Conservation (phyloP, 192 early-diverging fungal species). For the Cladochytrium replicatum region DNA sequence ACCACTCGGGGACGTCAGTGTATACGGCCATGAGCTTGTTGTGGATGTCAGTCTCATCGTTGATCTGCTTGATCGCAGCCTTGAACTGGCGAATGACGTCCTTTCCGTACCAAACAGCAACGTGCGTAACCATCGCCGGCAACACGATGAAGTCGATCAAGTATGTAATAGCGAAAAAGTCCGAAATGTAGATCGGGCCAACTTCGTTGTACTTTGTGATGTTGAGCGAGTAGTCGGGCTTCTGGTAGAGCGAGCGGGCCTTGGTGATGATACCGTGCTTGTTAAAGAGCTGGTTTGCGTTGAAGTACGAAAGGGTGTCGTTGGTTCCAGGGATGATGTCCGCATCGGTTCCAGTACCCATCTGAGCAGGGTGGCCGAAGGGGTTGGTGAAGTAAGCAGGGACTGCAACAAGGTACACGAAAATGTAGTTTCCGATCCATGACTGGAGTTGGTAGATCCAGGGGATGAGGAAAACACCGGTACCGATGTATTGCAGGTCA, state of each 20-base stretch:
- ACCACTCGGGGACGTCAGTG: constrained; percentile 47
- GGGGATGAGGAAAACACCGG: no score
- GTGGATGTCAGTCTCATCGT: constrained; percentile 30
- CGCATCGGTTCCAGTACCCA: no score
- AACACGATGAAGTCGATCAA: constrained; percentile 31
- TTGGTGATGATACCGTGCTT: constrained; percentile 2
- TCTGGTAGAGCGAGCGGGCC: no score
- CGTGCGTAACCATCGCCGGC: constrained; percentile 23
- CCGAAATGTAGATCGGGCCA: constrained; percentile 17
- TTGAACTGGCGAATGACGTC: neutral
- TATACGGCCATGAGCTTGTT: constrained; percentile 52
- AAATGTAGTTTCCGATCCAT: no score
- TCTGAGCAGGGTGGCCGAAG: constrained; percentile 23
- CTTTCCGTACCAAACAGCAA: constrained; percentile 6
- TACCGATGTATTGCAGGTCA: no score
- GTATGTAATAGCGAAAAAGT: constrained; percentile 18
- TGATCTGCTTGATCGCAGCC: constrained; percentile 1
- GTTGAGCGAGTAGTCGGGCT: constrained; percentile 2
- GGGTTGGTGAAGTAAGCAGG: constrained; percentile 23
- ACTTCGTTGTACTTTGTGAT: neutral
- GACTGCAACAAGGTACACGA: no score
- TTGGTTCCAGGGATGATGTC: no score
- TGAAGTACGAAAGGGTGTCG: neutral
- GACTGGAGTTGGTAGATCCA: no score
- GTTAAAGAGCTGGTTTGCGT: constrained; percentile 3